Base-by-base conservation (phyloP, 257 asterid species). In the Lavandula angustifolia region DNA sequence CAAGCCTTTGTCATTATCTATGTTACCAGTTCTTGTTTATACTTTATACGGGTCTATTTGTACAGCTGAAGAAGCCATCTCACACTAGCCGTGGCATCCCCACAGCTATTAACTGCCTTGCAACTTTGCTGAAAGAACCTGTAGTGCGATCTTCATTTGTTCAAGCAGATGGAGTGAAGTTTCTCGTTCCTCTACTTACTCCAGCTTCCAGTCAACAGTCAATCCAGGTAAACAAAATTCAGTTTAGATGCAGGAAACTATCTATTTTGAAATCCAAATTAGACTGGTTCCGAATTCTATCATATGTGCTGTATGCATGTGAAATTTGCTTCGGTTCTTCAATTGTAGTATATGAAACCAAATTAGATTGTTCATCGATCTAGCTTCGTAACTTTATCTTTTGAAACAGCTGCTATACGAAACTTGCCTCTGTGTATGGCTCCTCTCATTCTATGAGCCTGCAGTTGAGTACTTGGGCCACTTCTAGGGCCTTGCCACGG, bases 141-240 rank as follows among this genome's bases (percentile, higher is more conserved):
- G 50, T 80, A 35, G 90, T 84, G 46, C 85, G 98, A 73, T 82
- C 85, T 69, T 81, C 85, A 67, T 91, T 91, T 80, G 96, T 91
- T 80, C 91, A 84, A 85, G 86, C 77, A 68, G 94, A 83, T 74
- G 98, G 98, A 61, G 95, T 91, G 70, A 88, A 86, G 83, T 77
- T 88, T 76, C 88, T 91, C 59, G 73, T 85, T 74, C 96, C 96
- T 65, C 77, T 88, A 47, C 88, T 91, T 77, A 70, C 87, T 80
- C 96, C 98, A 63, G 96, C 92, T 61, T 88, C 98, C 64, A 88
- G 87, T 67, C 98, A 91, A 72, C 98, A 91, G 79, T 91, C 98
- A 56, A 88, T 81, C 62, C 98, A 91, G 95, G 96, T 91, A 75
- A 64, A 38, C 14, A 4, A 18, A 43, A 14, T 68, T 69, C 67